These are phyloP conservation scores for Candida parachauliodes DNA, from an alignment of 805 yeast species.

Conservation along the genomic window DNA sequence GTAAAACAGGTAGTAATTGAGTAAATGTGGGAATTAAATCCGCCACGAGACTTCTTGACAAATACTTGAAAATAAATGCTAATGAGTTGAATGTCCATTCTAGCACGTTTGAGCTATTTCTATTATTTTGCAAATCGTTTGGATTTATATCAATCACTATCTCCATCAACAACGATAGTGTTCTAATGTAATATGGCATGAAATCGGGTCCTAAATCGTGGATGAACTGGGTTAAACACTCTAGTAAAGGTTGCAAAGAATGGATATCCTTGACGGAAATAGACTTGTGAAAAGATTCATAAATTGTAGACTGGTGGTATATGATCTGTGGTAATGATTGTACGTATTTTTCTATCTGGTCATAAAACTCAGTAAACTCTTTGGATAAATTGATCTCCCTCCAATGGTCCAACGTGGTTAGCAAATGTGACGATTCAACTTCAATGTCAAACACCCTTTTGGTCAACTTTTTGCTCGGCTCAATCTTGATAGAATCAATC, in stretches of 20 bases:
- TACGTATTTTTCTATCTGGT: slow-evolving; percentile 48
- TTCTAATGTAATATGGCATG: slow-evolving; percentile 57
- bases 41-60: slow-evolving; percentile 58
- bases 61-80: slow-evolving; percentile 86
- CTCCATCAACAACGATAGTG: slow-evolving; percentile 49
- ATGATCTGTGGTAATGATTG: slow-evolving; percentile 80
- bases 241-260: slow-evolving; percentile 78
- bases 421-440: slow-evolving; percentile 73
- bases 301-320: slow-evolving; percentile 64
- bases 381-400: slow-evolving; percentile 77
- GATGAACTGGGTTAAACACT: slow-evolving; percentile 73
- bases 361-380: slow-evolving; percentile 60
- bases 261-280: slow-evolving; percentile 58
- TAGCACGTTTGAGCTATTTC: slow-evolving; percentile 57
- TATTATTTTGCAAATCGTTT: slow-evolving; percentile 49
- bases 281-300: slow-evolving; percentile 41
- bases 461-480: slow-evolving; percentile 54
- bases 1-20: slow-evolving; percentile 60
- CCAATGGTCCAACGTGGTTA: slow-evolving; percentile 82
- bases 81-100: slow-evolving; percentile 83
- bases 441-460: slow-evolving; percentile 61
- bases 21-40: slow-evolving; percentile 70
- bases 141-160: slow-evolving; percentile 39
- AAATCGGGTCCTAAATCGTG: slow-evolving; percentile 94
- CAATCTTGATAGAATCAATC: slow-evolving; percentile 79